Evolutionary conservation across 495 filamentous ascomycete genomes (phyloP), one percentile per base, ranked within the genome.

Genomic region (Letharia columbiana): DNA sequence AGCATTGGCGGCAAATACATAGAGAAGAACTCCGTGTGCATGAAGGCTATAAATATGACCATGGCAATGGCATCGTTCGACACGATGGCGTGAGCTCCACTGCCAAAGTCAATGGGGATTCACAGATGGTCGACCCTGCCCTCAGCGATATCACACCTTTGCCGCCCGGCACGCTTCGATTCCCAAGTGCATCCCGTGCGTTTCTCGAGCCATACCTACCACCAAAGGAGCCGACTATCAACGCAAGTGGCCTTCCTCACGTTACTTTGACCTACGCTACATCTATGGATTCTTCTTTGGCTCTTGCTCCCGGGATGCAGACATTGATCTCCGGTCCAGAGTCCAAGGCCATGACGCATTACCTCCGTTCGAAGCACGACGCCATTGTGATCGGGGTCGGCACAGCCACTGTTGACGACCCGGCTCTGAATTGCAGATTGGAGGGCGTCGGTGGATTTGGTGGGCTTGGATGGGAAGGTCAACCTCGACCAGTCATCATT

Each of bases 261-360:
- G 80, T 87, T 60, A 97, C 93, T 1, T 77, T 97, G 45, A 96
- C 92, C 44, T 97, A 89, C 74, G 92, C 93, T 37, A 84, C 85
- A n/a, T 96, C 92, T 8, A 87, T 97, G 73, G 92, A 97, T 74
- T 87, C 87, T 13, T 83, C 84, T 54, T 79, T 98, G 62, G 84
- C 91, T 13, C 81, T 93, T 18, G 78, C 84, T 0, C 89, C 90
- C 0, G 91, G 91, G 20, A 80, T 83, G 66, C 89, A 87, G 68
- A 96, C 92, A 3, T 76, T 82, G 0, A 83, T 96, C 8, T 96
- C 92, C 10, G 91, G 92, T 37, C 84, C 86, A 2, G 80, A 86
- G 69, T 87, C 91, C 18, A 96, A 96, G 74, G 81, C 88, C 61
- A 91, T 98, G 88, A 96, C 92, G 1, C 92, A 98, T 74, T 91